Percentiles rank a stretch among this genome's conserved stretches.
phyloP scores from a whole-genome alignment of 345 rosid species.

The Combretum micranthum region DNA sequence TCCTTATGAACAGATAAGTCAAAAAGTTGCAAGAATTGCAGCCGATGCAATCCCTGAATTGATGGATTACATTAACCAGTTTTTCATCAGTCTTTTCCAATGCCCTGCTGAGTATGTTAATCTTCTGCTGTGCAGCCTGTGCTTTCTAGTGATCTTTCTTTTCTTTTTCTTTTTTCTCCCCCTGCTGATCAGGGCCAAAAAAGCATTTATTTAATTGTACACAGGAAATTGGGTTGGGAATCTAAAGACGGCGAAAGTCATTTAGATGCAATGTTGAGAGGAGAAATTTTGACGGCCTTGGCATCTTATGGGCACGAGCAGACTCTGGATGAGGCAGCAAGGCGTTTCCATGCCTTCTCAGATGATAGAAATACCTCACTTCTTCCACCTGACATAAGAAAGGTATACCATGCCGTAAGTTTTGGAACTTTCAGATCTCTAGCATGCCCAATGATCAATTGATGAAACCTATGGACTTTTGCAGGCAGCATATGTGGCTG shows the following conservation, averaged over 20 bases:
- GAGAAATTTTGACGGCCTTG: slow-evolving; percentile 79
- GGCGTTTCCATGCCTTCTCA: slow-evolving; percentile 68
- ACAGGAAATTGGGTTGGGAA: slow-evolving; percentile 91
- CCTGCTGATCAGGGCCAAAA: too few species aligned
- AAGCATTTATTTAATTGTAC: slow-evolving; percentile 7
- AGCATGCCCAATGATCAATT: background rate
- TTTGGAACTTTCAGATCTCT: background rate
- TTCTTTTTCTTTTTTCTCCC: background rate
- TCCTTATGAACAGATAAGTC: slow-evolving; percentile 51
- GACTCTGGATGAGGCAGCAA: slow-evolving; percentile 57
- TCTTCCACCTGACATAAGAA: slow-evolving; percentile 83
- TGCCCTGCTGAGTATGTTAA: slow-evolving; percentile 64
- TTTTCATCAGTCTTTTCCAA: slow-evolving; percentile 57
- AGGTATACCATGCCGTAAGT: slow-evolving; percentile 25
- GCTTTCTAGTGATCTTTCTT: background rate
- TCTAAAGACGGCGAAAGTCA: slow-evolving; percentile 84
- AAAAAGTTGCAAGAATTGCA: slow-evolving; percentile 59
- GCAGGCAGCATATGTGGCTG: slow-evolving; percentile 88
- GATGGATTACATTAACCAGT: slow-evolving; percentile 38
- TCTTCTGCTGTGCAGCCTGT: background rate
- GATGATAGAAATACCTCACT: slow-evolving; percentile 73
- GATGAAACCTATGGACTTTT: slow-evolving; percentile 8
- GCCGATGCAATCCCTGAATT: slow-evolving; percentile 70
- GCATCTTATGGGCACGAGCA: slow-evolving; percentile 61
- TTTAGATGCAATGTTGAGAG: slow-evolving; percentile 90